phyloP scores from a whole-genome alignment of 2,329 filamentous ascomycete genomes.

The Talaromyces sp. region DNA sequence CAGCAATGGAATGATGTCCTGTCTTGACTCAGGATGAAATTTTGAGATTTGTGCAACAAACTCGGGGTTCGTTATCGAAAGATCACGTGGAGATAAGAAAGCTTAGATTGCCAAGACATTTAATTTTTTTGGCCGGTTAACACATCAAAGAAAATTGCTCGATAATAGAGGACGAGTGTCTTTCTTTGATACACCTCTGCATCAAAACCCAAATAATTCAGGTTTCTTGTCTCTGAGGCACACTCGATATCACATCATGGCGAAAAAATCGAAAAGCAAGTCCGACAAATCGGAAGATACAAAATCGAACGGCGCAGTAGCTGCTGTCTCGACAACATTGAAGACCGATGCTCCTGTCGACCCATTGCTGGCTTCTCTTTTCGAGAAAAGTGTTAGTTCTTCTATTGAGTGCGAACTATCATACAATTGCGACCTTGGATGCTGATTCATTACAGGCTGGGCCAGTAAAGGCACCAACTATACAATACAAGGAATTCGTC shows the following conservation, averaged over 20 bases:
- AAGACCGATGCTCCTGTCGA: slow-evolving; percentile 64
- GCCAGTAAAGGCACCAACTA: slow-evolving; percentile 38
- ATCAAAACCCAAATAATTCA: no score
- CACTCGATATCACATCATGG: not conserved
- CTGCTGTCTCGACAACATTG: slow-evolving; percentile 40
- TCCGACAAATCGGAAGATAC: slow-evolving; percentile 25
- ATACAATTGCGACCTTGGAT: not conserved
- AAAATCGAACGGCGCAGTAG: slow-evolving; percentile 22
- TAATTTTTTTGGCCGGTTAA: slow-evolving; percentile 6
- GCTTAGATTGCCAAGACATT: slow-evolving; percentile 18
- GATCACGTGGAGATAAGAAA: slow-evolving; percentile 20
- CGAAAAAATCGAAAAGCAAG: slow-evolving; percentile 25
- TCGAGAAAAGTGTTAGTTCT: slow-evolving; percentile 65
- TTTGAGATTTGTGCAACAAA: not conserved
- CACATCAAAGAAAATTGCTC: slow-evolving; percentile 17
- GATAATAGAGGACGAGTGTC: not conserved
- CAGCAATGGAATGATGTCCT: not conserved
- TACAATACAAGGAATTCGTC: slow-evolving; percentile 25
- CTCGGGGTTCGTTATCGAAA: slow-evolving; percentile 10
- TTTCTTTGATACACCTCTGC: not conserved
- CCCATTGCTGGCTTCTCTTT: slow-evolving; percentile 66
- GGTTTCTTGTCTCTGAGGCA: not conserved
- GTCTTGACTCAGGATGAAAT: not conserved
- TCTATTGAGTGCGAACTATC: not conserved
- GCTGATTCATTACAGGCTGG: slow-evolving; percentile 31